These are phyloP conservation scores for Penicillium daleae DNA, from an alignment of 495 filamentous ascomycete genomes.

Conservation along the genomic window DNA sequence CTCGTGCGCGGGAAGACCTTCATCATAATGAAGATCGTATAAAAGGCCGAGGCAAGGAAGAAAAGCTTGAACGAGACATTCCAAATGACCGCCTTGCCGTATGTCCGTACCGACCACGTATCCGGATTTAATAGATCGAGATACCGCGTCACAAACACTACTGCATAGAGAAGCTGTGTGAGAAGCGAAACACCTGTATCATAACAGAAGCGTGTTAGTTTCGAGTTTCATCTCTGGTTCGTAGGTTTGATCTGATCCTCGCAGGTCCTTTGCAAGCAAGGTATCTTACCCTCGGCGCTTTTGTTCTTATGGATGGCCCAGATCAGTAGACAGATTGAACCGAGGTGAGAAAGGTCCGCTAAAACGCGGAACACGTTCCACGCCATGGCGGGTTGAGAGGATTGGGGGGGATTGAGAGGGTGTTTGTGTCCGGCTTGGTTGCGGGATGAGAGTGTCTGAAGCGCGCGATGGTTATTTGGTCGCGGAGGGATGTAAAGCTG, in stretches of 20 bases:
- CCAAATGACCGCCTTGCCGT: constrained; percentile 17
- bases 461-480: neutral
- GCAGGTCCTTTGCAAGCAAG: neutral
- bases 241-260: neutral
- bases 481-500: neutral
- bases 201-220: constrained; percentile 20
- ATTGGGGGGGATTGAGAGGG: neutral
- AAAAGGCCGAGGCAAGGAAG: constrained; percentile 83
- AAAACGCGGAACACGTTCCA: constrained; percentile 77
- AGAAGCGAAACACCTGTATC: constrained; percentile 83
- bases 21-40: constrained; percentile 87
- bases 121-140: constrained; percentile 69
- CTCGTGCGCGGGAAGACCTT: constrained; percentile 83
- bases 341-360: constrained; percentile 80
- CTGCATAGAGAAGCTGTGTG: constrained; percentile 84
- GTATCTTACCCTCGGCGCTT: constrained; percentile 76
- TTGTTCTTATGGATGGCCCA: constrained; percentile 86
- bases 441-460: constrained; percentile 2
- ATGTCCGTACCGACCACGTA: constrained; percentile 29
- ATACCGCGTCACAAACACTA: constrained; percentile 87
- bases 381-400: constrained; percentile 26
- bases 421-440: neutral
- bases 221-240: neutral
- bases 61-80: constrained; percentile 81
- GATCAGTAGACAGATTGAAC: constrained; percentile 86